phyloP scores from a whole-genome alignment of 225 moss, liverwort and hornwort genomes.

The Takakia lepidozioides region DNA sequence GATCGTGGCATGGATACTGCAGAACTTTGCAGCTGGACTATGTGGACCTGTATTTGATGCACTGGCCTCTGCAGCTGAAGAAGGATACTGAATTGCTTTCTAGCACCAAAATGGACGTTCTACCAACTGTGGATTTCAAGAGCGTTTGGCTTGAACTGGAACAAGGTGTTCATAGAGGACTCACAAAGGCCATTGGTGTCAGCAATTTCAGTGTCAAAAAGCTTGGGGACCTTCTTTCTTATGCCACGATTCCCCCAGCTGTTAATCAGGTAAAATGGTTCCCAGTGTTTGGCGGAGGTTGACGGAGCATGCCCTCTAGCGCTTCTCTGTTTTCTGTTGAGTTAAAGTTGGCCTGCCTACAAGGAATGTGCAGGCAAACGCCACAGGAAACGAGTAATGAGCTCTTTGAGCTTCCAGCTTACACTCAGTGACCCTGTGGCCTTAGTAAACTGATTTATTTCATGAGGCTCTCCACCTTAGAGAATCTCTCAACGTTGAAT shows the following conservation, averaged over 20 bases:
- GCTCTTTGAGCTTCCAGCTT: too few relatives aligned
- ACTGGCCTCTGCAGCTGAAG: conserved; percentile 19
- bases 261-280: conserved; percentile 26
- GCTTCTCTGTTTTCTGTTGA: too few relatives aligned
- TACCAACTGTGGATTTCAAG: conserved; percentile 18
- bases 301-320: too few relatives aligned
- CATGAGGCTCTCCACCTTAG: neutral
- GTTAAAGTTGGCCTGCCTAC: too few relatives aligned
- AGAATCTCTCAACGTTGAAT: neutral
- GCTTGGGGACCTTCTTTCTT: conserved; percentile 13
- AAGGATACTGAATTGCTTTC: neutral
- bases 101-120: conserved; percentile 5
- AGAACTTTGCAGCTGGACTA: conserved; percentile 33
- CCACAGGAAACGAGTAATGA: neutral
- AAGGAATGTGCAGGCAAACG: neutral
- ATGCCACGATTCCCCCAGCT: conserved; percentile 24
- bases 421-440: neutral
- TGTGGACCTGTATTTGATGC: conserved; percentile 31
- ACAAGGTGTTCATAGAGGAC: conserved; percentile 18
- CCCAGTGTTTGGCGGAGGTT: too few relatives aligned
- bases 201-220: conserved; percentile 27
- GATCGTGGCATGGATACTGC: neutral
- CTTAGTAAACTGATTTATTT: neutral
- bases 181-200: conserved; percentile 32
- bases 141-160: conserved; percentile 27